Conservation (phyloP, 2,329 filamentous ascomycete species). For the Aureobasidium lini region DNA sequence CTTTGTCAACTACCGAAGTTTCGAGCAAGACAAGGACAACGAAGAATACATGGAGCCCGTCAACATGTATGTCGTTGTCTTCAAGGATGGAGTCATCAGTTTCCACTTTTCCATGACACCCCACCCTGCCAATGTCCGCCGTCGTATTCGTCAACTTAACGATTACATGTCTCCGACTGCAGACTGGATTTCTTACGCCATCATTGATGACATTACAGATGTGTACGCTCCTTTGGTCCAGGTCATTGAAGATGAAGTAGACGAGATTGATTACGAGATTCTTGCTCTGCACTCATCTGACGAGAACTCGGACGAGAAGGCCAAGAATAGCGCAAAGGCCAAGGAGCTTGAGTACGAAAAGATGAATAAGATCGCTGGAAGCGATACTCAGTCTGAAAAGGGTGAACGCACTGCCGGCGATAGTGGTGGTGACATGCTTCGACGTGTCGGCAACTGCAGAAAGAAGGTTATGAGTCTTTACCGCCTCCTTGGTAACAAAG, state of each 20-base stretch:
- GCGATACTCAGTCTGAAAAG: conserved; percentile 20
- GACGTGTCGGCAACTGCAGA: conserved; percentile 83
- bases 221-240: conserved; percentile 90
- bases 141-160: conserved; percentile 83
- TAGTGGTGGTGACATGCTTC: conserved; percentile 71
- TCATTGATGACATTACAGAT: conserved; percentile 97
- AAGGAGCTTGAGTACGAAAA: conserved; percentile 18
- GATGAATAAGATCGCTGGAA: conserved; percentile 24
- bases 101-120: conserved; percentile 97
- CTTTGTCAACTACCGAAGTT: conserved; percentile 96
- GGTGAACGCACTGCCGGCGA: conserved; percentile 34
- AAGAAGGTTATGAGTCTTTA: conserved; percentile 98
- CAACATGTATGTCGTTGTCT: conserved; percentile 96
- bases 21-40: conserved; percentile 86
- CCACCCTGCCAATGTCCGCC: conserved; percentile 90
- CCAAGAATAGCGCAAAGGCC: conserved; percentile 15
- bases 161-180: conserved; percentile 90
- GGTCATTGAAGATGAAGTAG: conserved; percentile 89
- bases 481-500: conserved; percentile 88
- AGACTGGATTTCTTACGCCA: conserved; percentile 97
- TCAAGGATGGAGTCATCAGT: conserved; percentile 87
- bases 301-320: conserved; percentile 18
- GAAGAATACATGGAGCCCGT: conserved; percentile 90
- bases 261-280: conserved; percentile 92
- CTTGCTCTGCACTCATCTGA: conserved; percentile 63